Evolutionary conservation across 768 basidiomycete genomes (phyloP).

Genomic region (Podaxis rugospora): DNA sequence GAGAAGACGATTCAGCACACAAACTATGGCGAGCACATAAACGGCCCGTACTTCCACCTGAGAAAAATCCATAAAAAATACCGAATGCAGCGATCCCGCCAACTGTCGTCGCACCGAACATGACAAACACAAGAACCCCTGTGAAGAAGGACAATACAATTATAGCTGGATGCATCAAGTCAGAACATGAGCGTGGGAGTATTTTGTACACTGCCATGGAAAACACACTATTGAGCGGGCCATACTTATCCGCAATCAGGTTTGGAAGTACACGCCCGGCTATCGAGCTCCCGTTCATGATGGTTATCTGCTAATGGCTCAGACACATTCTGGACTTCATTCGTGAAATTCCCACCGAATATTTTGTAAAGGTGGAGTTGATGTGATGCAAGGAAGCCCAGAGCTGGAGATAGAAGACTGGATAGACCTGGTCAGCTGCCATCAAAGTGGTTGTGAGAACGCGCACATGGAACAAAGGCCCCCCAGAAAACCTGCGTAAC

Average conservation of each 20-base stretch:
- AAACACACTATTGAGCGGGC: constrained; percentile 43
- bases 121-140: constrained; percentile 42
- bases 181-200: neutral
- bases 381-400: constrained; percentile 38
- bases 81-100: constrained; percentile 40
- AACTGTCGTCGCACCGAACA: constrained; percentile 42
- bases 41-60: constrained; percentile 41
- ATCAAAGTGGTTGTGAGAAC: neutral
- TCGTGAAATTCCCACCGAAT: constrained; percentile 28
- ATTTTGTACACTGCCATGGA: neutral
- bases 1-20: neutral
- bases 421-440: neutral
- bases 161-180: constrained; percentile 28
- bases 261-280: constrained; percentile 59
- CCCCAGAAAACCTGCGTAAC: constrained; percentile 41
- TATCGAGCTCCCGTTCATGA: constrained; percentile 51
- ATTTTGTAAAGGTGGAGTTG: constrained; percentile 34
- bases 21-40: neutral
- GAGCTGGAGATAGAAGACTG: constrained; percentile 51
- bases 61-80: constrained; percentile 51
- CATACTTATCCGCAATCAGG: constrained; percentile 44
- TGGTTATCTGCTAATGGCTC: constrained; percentile 33
- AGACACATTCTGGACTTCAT: neutral
- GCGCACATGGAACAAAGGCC: constrained; percentile 45
- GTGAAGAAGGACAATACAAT: constrained; percentile 36